Conservation (phyloP, 495 filamentous ascomycete species). For the Xanthoparmelia taractica region DNA sequence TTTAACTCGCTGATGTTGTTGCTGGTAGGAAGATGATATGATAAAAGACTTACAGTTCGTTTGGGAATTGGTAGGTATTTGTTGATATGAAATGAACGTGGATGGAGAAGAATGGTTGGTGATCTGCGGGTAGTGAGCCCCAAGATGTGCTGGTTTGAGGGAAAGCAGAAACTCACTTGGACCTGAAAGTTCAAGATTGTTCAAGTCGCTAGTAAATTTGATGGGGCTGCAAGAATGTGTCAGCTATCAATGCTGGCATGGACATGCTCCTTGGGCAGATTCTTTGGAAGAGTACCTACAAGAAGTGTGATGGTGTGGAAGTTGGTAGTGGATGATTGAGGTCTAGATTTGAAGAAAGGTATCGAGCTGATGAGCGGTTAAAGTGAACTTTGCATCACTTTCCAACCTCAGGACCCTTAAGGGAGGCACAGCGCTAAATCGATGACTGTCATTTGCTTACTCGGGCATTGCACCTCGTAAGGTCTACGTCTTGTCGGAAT, state of each 20-base stretch:
- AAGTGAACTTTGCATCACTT: not conserved
- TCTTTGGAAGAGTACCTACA: not conserved
- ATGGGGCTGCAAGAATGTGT: not conserved
- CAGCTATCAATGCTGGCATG: not conserved
- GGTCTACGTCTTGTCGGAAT: not conserved
- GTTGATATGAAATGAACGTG: not conserved
- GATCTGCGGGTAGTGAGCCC: not conserved
- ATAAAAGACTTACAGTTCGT: not conserved
- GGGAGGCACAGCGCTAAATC: too few species aligned
- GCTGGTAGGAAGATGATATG: not conserved
- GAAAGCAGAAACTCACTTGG: not conserved
- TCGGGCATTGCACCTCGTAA: not conserved
- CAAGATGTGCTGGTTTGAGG: not conserved
- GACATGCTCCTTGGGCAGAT: not conserved
- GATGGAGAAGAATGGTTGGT: not conserved
- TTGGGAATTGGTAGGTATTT: not conserved
- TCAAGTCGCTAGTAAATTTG: not conserved
- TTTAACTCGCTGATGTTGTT: not conserved
- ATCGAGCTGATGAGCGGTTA: not conserved
- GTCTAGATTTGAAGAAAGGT: not conserved
- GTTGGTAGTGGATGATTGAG: not conserved
- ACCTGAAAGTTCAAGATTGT: not conserved
- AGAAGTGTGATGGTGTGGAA: not conserved
- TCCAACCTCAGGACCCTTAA: not conserved
- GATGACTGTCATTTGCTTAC: not conserved